phyloP scores from a whole-genome alignment of 1,284 basidiomycete genomes.

The Caloboletus firmus region DNA sequence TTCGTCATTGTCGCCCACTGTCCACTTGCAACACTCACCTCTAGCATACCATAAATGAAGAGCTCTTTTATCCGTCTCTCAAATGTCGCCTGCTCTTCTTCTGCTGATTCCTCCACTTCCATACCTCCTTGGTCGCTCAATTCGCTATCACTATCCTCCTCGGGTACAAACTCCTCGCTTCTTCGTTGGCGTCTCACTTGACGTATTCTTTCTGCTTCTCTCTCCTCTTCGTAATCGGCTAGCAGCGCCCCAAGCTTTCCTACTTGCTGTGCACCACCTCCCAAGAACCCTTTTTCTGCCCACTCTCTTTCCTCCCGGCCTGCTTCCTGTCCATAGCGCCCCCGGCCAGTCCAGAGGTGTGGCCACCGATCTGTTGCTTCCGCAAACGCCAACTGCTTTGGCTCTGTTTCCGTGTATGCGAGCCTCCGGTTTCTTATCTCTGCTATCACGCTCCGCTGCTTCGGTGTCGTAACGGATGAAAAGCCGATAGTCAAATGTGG shows the following conservation, averaged over 20 bases:
- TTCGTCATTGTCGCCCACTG: not conserved
- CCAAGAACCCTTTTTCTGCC: conserved; percentile 62
- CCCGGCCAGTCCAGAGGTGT: conserved; percentile 58
- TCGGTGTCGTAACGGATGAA: conserved; percentile 64
- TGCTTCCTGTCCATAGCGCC: conserved; percentile 49
- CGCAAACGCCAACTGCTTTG: conserved; percentile 52
- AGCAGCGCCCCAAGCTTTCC: conserved; percentile 68
- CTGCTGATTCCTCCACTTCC: conserved; percentile 42
- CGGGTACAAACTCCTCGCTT: conserved; percentile 54
- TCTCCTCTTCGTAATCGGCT: conserved; percentile 71
- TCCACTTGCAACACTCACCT: conserved; percentile 45
- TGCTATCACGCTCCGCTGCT: conserved; percentile 60
- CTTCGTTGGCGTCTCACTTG: conserved; percentile 42
- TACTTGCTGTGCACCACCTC: conserved; percentile 57
- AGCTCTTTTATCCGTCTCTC: conserved; percentile 61
- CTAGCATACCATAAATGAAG: conserved; percentile 74
- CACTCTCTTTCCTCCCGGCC: conserved; percentile 66
- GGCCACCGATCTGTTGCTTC: conserved; percentile 61
- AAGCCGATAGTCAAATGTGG: conserved; percentile 60
- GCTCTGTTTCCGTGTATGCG: conserved; percentile 53
- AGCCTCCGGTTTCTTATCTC: conserved; percentile 69
- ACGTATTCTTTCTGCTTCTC: conserved; percentile 62
- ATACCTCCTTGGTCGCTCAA: conserved; percentile 17
- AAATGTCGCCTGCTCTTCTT: conserved; percentile 51
- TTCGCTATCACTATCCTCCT: conserved; percentile 59